Conservation (phyloP, 2,329 filamentous ascomycete genomes). For the Xylogone sp. region DNA sequence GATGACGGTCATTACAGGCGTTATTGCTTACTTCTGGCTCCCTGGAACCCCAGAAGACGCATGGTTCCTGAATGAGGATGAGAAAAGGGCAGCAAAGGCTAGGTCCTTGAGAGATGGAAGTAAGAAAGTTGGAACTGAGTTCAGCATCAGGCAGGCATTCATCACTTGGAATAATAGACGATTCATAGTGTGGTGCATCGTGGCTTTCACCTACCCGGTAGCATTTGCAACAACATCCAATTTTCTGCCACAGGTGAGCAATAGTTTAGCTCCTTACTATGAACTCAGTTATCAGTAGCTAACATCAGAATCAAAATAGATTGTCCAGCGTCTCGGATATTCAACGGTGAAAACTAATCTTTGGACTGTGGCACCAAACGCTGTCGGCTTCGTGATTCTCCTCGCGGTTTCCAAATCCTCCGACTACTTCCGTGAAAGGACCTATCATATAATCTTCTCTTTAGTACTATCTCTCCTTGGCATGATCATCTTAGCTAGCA, state of each 20-base stretch:
- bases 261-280: not conserved
- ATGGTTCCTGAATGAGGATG: constrained; percentile 8
- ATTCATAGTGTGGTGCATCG: constrained; percentile 40
- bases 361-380: constrained; percentile 44
- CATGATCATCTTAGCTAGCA: constrained; percentile 39
- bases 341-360: constrained; percentile 42
- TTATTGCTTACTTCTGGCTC: constrained; percentile 4
- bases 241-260: constrained; percentile 39
- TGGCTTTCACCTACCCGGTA: constrained; percentile 44
- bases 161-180: constrained; percentile 37
- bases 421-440: constrained; percentile 41
- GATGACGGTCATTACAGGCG: constrained; percentile 31
- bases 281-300: not conserved
- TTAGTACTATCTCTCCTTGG: constrained; percentile 37
- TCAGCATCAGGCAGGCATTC: constrained; percentile 38
- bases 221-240: constrained; percentile 41
- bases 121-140: constrained; percentile 30
- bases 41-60: constrained; percentile 8
- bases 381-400: constrained; percentile 42
- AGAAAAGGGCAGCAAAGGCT: constrained; percentile 34
- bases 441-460: constrained; percentile 39
- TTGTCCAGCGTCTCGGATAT: constrained; percentile 41
- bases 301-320: constrained; percentile 15
- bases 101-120: constrained; percentile 44
- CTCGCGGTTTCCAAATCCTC: constrained; percentile 40